phyloP scores from a whole-genome alignment of 805 yeast species.

The Candida sithepensis region DNA sequence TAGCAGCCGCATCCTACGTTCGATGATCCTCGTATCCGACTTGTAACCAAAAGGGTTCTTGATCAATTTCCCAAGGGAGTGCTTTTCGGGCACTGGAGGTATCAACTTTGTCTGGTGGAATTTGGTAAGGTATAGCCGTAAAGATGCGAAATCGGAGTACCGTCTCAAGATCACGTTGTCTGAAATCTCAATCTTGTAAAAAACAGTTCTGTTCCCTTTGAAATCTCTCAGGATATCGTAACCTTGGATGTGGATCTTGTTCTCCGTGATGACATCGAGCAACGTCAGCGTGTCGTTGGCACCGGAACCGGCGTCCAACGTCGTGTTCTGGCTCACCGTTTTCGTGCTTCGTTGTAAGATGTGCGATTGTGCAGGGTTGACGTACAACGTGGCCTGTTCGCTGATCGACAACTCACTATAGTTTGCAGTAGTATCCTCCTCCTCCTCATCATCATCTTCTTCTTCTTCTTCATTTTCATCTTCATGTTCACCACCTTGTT shows the following conservation, averaged over 20 bases:
- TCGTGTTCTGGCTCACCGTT: not conserved
- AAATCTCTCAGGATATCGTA: slow-evolving; percentile 25
- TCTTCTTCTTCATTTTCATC: slow-evolving; percentile 3
- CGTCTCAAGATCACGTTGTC: slow-evolving; percentile 53
- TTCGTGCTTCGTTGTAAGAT: slow-evolving; percentile 3
- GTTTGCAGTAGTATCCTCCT: slow-evolving; percentile 2
- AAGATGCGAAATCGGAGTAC: slow-evolving; percentile 86
- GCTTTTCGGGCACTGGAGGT: slow-evolving; percentile 95
- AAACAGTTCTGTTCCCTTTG: slow-evolving; percentile 29
- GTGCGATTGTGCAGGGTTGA: slow-evolving; percentile 11
- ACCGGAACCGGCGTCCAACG: not conserved
- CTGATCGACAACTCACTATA: slow-evolving; percentile 9
- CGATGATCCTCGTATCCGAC: slow-evolving; percentile 34
- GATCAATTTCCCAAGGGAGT: slow-evolving; percentile 40
- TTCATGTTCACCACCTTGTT: not conserved
- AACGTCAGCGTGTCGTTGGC: not conserved
- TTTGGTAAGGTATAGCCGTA: slow-evolving; percentile 64
- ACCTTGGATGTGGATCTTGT: slow-evolving; percentile 3
- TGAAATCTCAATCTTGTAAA: slow-evolving; percentile 24
- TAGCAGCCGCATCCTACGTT: slow-evolving; percentile 45
- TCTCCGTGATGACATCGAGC: not conserved
- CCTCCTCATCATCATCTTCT: slow-evolving; percentile 2
- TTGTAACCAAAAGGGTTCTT: slow-evolving; percentile 31
- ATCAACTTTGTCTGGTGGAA: slow-evolving; percentile 83
- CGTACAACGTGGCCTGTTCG: slow-evolving; percentile 17